phyloP scores from a whole-genome alignment of 2,329 filamentous ascomycete genomes.

The Pleoardoris graminearum region DNA sequence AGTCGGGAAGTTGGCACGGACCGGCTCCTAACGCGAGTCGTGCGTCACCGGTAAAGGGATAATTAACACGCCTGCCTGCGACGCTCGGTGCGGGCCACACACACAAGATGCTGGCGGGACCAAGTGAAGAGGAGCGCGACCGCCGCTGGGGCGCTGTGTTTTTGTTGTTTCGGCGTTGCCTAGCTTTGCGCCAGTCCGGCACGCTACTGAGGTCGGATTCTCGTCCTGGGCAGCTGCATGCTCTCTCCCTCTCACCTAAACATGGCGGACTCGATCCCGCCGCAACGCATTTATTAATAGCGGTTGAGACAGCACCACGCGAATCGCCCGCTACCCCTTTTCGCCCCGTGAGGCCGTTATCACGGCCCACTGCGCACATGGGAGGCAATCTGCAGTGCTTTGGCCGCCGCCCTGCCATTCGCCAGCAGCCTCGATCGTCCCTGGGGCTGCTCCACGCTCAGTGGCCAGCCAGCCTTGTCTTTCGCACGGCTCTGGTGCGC shows the following conservation, averaged over 20 bases:
- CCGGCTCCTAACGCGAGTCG: slow-evolving; percentile 10
- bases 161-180: slow-evolving; percentile 6
- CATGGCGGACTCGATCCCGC: neutral
- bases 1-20: slow-evolving; percentile 13
- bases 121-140: neutral
- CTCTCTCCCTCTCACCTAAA: neutral
- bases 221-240: slow-evolving; percentile 1
- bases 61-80: slow-evolving; percentile 13
- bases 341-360: neutral
- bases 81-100: neutral
- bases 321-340: neutral
- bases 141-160: neutral
- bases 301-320: neutral
- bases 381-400: slow-evolving; percentile 20
- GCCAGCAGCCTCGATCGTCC: slow-evolving; percentile 16
- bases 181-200: slow-evolving; percentile 1
- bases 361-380: slow-evolving; percentile 9
- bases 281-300: slow-evolving; percentile 5
- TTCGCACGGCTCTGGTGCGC: slow-evolving; percentile 17
- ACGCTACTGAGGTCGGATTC: neutral
- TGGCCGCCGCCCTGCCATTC: slow-evolving; percentile 23
- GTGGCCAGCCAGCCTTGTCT: slow-evolving; percentile 23
- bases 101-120: neutral
- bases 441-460: too few relatives aligned
- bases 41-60: slow-evolving; percentile 21